A percentile compares a stretch with the other conserved stretches of the same genome.
phyloP scores from a whole-genome alignment of 2,329 filamentous ascomycete species.

The Diaporthe sp. region DNA sequence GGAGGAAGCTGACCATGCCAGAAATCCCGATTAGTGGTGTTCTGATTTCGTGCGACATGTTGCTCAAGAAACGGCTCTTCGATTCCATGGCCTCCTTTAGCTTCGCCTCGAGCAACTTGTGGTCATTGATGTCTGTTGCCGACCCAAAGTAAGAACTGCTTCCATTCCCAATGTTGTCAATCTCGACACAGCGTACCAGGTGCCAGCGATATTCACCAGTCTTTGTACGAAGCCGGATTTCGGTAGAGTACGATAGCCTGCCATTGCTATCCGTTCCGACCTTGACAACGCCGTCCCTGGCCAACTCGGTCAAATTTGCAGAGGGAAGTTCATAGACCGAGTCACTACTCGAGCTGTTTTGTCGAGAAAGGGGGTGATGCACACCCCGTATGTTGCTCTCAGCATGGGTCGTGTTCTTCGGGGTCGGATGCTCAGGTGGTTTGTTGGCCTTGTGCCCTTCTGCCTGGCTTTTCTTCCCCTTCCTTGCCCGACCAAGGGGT shows the following conservation, averaged over 20 bases:
- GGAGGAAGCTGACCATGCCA: conserved; percentile 94
- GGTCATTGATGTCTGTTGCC: conserved; percentile 97
- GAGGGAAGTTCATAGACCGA: conserved; percentile 60
- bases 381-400: conserved; percentile 44
- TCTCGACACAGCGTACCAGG: conserved; percentile 87
- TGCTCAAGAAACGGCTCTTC: conserved; percentile 94
- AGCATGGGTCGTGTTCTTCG: conserved; percentile 34
- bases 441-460: conserved; percentile 40
- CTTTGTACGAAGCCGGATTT: conserved; percentile 87
- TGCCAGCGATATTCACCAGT: conserved; percentile 95
- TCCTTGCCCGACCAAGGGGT: conserved; percentile 36
- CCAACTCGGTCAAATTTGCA: conserved; percentile 72
- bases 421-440: background rate
- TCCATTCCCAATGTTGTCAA: conserved; percentile 80
- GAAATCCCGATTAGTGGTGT: conserved; percentile 96
- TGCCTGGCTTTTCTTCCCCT: conserved; percentile 24
- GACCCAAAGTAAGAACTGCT: conserved; percentile 97
- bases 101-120: conserved; percentile 91
- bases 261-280: conserved; percentile 86
- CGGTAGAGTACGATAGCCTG: conserved; percentile 86
- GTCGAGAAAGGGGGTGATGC: conserved; percentile 55
- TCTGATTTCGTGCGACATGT: conserved; percentile 98
- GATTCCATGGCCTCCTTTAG: conserved; percentile 98
- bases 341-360: conserved; percentile 61
- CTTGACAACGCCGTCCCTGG: conserved; percentile 82